A percentile compares a stretch with the other conserved stretches of the same genome.
Evolutionary conservation across 768 basidiomycete genomes (phyloP).

Genomic region (Collybiopsis luxurians): DNA sequence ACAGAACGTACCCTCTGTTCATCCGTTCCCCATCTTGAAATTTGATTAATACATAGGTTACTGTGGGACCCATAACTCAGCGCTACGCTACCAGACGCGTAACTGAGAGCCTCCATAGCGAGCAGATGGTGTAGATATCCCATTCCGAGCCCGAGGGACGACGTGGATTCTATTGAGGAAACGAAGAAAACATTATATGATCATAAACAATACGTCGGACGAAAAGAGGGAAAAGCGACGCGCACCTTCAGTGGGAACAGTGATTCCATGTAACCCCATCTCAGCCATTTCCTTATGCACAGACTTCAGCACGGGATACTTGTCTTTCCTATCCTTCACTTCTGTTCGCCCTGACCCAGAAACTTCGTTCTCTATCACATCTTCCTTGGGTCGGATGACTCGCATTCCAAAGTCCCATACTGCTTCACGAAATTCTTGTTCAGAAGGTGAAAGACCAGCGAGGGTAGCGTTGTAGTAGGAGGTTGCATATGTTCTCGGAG

Average conservation of each 20-base stretch:
- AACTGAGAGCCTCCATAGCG: constrained; percentile 93
- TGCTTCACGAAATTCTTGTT: constrained; percentile 71
- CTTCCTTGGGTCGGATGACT: constrained; percentile 84
- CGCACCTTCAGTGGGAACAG: constrained; percentile 74
- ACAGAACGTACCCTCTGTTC: constrained; percentile 64
- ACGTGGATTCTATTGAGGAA: neutral
- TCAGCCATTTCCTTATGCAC: constrained; percentile 86
- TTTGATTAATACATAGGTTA: constrained; percentile 86
- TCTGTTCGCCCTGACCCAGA: constrained; percentile 53
- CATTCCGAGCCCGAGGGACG: constrained; percentile 43
- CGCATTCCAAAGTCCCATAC: constrained; percentile 77
- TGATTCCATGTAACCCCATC: constrained; percentile 91
- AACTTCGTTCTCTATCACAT: constrained; percentile 80
- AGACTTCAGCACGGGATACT: constrained; percentile 42
- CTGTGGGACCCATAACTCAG: constrained; percentile 92
- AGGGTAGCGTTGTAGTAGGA: neutral
- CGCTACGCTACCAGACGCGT: constrained; percentile 88
- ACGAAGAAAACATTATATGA: too few relatives aligned
- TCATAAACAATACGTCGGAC: neutral
- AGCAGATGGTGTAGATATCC: constrained; percentile 88
- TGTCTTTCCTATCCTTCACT: constrained; percentile 5
- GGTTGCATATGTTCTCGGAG: neutral
- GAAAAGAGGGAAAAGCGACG: constrained; percentile 37
- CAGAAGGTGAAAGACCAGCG: neutral
- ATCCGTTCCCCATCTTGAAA: constrained; percentile 80